phyloP scores from a whole-genome alignment of 2,329 filamentous ascomycete genomes.

The Seiridium unicorne region DNA sequence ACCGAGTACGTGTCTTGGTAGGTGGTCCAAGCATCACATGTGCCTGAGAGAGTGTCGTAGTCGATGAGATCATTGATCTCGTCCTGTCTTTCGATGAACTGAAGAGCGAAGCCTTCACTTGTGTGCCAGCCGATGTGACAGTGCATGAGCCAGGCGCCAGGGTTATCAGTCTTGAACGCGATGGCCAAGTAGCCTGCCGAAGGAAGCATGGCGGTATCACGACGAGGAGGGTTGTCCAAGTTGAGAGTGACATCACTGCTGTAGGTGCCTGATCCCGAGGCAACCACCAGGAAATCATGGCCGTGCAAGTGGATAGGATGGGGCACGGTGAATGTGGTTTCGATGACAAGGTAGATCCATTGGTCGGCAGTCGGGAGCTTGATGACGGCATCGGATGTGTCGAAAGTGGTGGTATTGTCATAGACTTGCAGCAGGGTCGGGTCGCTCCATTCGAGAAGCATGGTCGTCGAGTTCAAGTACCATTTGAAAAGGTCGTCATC shows the following conservation, averaged over 20 bases:
- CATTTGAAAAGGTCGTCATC: slow-evolving; percentile 38
- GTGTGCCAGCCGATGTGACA: slow-evolving; percentile 9
- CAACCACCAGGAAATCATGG: slow-evolving; percentile 41
- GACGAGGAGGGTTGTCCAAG: slow-evolving; percentile 43
- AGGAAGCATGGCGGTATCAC: slow-evolving; percentile 48
- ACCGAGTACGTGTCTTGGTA: neutral
- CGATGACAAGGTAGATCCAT: slow-evolving; percentile 34
- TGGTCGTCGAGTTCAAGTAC: slow-evolving; percentile 48
- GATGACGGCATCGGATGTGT: slow-evolving; percentile 26
- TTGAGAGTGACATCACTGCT: slow-evolving; percentile 27
- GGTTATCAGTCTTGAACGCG: slow-evolving; percentile 51
- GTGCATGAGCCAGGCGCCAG: slow-evolving; percentile 31
- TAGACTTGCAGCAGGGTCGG: slow-evolving; percentile 41
- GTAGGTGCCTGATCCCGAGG: slow-evolving; percentile 25
- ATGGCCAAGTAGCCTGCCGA: slow-evolving; percentile 45
- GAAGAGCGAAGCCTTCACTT: slow-evolving; percentile 5
- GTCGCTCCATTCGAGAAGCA: slow-evolving; percentile 44
- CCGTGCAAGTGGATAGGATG: slow-evolving; percentile 29
- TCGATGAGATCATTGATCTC: slow-evolving; percentile 3
- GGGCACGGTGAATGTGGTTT: slow-evolving; percentile 17
- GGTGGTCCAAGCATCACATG: slow-evolving; percentile 2
- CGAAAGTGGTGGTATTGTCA: slow-evolving; percentile 20
- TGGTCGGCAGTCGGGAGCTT: slow-evolving; percentile 21
- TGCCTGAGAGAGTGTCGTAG: neutral
- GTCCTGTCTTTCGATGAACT: slow-evolving; percentile 3